Percentiles rank a stretch among this genome's conserved stretches.
These are phyloP conservation scores for Multifurca ochricompacta DNA, from an alignment of 768 basidiomycete genomes.

Conservation along the genomic window DNA sequence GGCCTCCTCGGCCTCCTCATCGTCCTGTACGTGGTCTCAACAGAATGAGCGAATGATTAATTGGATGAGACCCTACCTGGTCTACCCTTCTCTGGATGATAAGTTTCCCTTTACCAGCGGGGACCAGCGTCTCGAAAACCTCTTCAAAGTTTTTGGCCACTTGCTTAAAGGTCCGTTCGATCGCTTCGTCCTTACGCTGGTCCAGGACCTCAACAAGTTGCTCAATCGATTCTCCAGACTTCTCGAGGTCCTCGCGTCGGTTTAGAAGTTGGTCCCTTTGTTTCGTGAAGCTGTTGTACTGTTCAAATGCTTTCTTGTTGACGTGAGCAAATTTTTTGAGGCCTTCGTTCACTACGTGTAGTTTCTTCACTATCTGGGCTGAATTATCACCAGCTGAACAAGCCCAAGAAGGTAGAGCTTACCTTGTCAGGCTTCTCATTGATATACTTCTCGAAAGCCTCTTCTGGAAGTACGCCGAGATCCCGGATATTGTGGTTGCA, in stretches of 20 bases:
- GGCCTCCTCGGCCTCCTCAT: constrained; percentile 62
- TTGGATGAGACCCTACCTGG: constrained; percentile 44
- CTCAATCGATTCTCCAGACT: constrained; percentile 81
- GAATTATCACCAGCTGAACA: not conserved
- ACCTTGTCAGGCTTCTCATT: constrained; percentile 84
- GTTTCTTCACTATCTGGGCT: constrained; percentile 76
- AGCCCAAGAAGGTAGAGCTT: constrained; percentile 24
- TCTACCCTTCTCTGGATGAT: constrained; percentile 92
- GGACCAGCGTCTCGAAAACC: constrained; percentile 93
- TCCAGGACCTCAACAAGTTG: constrained; percentile 91
- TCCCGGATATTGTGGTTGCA: constrained; percentile 94
- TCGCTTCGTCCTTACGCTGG: constrained; percentile 96
- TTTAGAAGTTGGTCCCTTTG: constrained; percentile 86
- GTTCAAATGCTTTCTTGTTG: constrained; percentile 99
- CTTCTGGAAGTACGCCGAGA: constrained; percentile 92
- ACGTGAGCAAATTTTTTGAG: constrained; percentile 97
- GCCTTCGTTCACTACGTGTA: constrained; percentile 88
- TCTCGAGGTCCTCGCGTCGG: constrained; percentile 86
- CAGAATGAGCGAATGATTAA: not conserved
- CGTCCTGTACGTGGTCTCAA: constrained; percentile 41
- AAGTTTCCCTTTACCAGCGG: constrained; percentile 82
- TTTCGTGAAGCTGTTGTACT: constrained; percentile 96
- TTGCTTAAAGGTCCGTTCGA: constrained; percentile 97
- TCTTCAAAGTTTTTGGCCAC: constrained; percentile 96
- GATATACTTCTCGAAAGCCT: constrained; percentile 94